Conservation (phyloP, 2,329 filamentous ascomycete genomes). For the Knufia petricola region DNA sequence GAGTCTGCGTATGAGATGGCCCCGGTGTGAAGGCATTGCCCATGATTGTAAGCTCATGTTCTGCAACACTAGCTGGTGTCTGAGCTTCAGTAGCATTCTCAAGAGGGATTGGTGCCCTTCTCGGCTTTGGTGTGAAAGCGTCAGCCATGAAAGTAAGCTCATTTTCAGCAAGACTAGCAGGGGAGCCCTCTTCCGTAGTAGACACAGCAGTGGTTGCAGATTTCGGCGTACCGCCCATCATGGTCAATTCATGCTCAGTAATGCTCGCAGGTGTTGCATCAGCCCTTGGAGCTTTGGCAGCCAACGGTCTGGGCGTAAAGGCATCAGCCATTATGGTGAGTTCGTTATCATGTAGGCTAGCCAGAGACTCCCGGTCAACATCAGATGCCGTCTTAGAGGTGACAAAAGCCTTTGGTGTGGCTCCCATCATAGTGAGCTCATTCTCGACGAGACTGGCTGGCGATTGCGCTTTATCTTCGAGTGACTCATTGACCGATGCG, state of each 20-base stretch:
- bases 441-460: not conserved
- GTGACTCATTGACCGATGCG: not conserved
- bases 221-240: not conserved
- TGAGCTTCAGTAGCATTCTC: too few relatives aligned
- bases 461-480: not conserved
- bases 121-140: not conserved
- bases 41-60: not conserved
- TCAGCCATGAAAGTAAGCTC: constrained; percentile 1
- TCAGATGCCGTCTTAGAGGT: not conserved
- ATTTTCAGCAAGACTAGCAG: not conserved
- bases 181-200: not conserved
- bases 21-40: not conserved
- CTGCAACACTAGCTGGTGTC: not conserved
- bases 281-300: not conserved
- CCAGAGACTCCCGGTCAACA: constrained; percentile 6
- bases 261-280: not conserved
- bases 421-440: not conserved
- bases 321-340: not conserved
- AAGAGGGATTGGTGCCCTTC: not conserved
- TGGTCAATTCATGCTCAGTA: constrained; percentile 8
- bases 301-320: not conserved
- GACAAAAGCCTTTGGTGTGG: not conserved
- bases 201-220: not conserved
- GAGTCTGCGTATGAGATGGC: not conserved
- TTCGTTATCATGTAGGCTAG: constrained; percentile 32